Evolutionary conservation across 2,329 filamentous ascomycete species (phyloP).

Genomic region (Scedosporium aurantiacum): DNA sequence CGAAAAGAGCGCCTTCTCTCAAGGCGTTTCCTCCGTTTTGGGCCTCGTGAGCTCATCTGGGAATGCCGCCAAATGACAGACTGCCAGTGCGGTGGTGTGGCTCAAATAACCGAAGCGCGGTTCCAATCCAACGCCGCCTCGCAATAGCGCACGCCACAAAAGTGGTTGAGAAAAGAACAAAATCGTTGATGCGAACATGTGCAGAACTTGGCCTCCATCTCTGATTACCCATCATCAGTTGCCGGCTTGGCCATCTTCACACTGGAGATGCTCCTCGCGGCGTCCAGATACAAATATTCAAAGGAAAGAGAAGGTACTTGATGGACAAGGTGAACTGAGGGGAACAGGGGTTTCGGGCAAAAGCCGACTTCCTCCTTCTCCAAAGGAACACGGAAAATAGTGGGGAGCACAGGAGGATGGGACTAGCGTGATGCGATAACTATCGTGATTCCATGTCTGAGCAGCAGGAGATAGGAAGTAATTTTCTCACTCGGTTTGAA

Average conservation of each 20-base stretch:
- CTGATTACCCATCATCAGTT: neutral
- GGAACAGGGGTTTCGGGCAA: neutral
- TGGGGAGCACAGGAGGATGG: neutral
- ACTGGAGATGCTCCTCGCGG: neutral
- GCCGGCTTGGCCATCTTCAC: neutral
- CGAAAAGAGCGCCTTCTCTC: constrained; percentile 11
- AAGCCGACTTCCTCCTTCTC: neutral
- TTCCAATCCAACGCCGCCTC: constrained; percentile 4
- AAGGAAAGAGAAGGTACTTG: neutral
- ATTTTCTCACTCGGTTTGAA: neutral
- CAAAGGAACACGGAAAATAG: neutral
- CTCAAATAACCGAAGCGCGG: constrained; percentile 3
- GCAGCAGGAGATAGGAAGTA: neutral
- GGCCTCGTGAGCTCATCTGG: constrained; percentile 10
- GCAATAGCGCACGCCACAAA: neutral
- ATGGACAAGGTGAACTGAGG: neutral
- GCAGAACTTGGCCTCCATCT: neutral
- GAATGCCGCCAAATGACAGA: constrained; percentile 11
- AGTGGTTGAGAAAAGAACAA: neutral
- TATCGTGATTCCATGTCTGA: neutral
- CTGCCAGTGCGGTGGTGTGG: constrained; percentile 10
- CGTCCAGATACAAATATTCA: neutral
- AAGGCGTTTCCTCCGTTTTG: constrained; percentile 11
- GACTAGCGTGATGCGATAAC: neutral
- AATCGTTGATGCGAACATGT: neutral